These are phyloP conservation scores for Bremia lactucae DNA, from an alignment of 352 stramenopile genomes.

Conservation along the genomic window DNA sequence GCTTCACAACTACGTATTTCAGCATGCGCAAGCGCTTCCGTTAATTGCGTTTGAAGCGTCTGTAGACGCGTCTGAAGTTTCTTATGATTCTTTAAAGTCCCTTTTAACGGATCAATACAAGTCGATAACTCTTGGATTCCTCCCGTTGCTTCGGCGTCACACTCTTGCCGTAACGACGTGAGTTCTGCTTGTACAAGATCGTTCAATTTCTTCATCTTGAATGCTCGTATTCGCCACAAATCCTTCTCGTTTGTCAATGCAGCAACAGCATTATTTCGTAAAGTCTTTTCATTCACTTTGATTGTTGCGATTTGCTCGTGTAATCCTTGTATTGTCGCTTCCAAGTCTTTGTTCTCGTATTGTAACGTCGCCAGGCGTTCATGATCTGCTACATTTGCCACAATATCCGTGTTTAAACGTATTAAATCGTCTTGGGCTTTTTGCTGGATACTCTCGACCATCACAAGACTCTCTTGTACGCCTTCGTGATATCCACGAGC, in stretches of 20 bases:
- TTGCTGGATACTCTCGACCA: constrained; percentile 49
- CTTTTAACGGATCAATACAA: too few species aligned
- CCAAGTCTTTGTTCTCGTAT: constrained; percentile 22
- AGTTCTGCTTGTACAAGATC: constrained; percentile 53
- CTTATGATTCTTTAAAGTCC: constrained; percentile 9
- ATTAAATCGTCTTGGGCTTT: constrained; percentile 35
- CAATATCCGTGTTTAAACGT: constrained; percentile 18
- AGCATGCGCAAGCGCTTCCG: constrained; percentile 20
- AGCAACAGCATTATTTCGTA: constrained; percentile 4
- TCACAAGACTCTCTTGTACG: constrained; percentile 61
- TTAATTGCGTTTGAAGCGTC: constrained; percentile 26
- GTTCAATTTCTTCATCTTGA: constrained; percentile 83
- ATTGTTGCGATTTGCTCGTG: constrained; percentile 13
- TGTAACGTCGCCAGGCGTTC: constrained; percentile 11
- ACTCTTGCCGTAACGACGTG: constrained; percentile 26
- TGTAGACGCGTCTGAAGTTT: constrained; percentile 26
- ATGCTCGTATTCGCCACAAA: constrained; percentile 60
- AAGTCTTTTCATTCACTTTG: constrained; percentile 6
- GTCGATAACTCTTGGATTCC: background rate
- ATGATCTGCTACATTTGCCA: background rate
- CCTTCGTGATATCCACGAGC: constrained; percentile 63
- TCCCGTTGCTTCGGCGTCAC: constrained; percentile 10
- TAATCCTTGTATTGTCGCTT: constrained; percentile 13
- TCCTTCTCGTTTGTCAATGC: constrained; percentile 49
- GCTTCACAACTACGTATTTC: constrained; percentile 26